Base-by-base conservation (phyloP, 2,329 filamentous ascomycete genomes). In the Ilyonectria mors-panacis region DNA sequence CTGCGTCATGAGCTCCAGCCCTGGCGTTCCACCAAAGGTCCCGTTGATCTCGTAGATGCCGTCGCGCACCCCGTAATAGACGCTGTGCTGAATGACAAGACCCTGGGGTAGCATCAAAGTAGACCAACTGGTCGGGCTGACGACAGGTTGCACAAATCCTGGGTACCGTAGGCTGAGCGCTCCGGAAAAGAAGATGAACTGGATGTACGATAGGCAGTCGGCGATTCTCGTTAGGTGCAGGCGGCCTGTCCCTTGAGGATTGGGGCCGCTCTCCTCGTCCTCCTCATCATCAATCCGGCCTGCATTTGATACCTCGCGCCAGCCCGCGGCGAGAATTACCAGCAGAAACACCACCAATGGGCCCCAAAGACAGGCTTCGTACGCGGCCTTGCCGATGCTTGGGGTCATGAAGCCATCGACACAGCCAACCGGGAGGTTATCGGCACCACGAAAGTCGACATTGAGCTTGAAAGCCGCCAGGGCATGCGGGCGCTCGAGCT, bases 201-300 rank as follows among this genome's bases (percentile, higher is more conserved):
- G 92, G 13, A 94, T 87, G 76, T 94, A 94, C 73, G 93, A 90
- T 39, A 94, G 81, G 74, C 92, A 94, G 75, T 94, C 72, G 13
- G 74, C 76, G 3, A 78, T 74, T 28, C 70, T 65, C 7, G 72
- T 75, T 1, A 75, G 39, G 15, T 75, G 72, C 26, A 64, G 47
- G 7, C 73, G 61, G 5, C 59, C 54, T 2, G 28, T 30, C 21
- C 45, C 65, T 3, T 62, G 57, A 4, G 50, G 15, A 15, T 28
- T 19, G 15, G 12, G 13, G 1, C 19, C 26, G 26, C 26, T 26
- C 7, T 45, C 59, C 8, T 70, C 66, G 1, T 73, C 56, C 0
- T 74, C 71, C 4, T 69, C 71, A 10, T 23, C 35, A 7, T 23
- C 35, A 7, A 59, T 1, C 0, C 62, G 66, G 6, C 59, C 60